phyloP scores from a whole-genome alignment of 345 rosid genomes.

The Corchorus olitorius region DNA sequence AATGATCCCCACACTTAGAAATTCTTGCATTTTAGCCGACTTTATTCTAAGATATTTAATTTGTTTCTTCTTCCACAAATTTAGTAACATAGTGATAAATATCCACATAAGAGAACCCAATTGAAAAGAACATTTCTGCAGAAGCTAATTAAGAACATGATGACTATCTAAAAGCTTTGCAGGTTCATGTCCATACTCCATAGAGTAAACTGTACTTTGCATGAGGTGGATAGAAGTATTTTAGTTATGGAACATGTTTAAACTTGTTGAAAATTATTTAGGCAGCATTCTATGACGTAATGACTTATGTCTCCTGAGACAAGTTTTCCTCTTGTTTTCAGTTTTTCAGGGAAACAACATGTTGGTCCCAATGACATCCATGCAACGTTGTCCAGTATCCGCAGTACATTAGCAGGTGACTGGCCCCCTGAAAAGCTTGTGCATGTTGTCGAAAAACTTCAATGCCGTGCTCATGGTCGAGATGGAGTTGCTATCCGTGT shows the following conservation, averaged over 20 bases:
- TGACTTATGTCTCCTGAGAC: constrained; percentile 8
- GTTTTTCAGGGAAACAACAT: constrained; percentile 58
- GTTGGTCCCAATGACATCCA: constrained; percentile 66
- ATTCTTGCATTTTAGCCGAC: background rate
- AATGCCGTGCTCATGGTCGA: constrained; percentile 61
- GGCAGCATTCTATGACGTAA: background rate
- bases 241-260: background rate
- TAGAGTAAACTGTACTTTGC: background rate
- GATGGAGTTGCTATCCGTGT: constrained; percentile 81
- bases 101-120: background rate
- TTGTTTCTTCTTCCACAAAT: background rate
- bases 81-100: background rate
- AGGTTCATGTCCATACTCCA: no score
- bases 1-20: background rate
- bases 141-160: background rate
- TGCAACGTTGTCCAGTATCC: constrained; percentile 52
- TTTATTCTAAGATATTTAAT: background rate
- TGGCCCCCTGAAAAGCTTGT: constrained; percentile 82
- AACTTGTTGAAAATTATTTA: background rate
- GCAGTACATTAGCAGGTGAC: constrained; percentile 80
- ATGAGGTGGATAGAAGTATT: background rate
- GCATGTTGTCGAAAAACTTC: constrained; percentile 90
- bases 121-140: background rate
- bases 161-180: no score
- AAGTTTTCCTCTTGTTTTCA: constrained; percentile 20